Evolutionary conservation across 139 green algal genomes (phyloP).

Genomic region (Chlamydomonas urium): DNA sequence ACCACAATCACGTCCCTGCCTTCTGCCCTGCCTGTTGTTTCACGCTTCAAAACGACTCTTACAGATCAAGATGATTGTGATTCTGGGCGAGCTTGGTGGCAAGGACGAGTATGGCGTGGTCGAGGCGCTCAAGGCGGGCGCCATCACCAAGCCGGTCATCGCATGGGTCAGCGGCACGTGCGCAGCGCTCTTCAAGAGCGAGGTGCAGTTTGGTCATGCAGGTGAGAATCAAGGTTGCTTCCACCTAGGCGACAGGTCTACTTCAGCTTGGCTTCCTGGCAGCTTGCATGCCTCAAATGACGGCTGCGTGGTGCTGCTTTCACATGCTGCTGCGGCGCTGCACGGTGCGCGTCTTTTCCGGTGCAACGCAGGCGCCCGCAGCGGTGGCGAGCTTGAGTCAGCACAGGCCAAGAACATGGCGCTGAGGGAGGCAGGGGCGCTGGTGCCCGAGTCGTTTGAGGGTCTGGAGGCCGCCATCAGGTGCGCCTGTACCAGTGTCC

Average conservation of each 20-base stretch:
- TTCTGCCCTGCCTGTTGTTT: too few species aligned
- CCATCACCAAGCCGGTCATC: slow-evolving; percentile 89
- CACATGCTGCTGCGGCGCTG: too few species aligned
- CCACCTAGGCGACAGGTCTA: too few species aligned
- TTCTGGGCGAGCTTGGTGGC: slow-evolving; percentile 90
- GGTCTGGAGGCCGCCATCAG: slow-evolving; percentile 70
- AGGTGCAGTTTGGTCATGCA: slow-evolving; percentile 97
- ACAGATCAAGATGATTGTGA: slow-evolving; percentile 94
- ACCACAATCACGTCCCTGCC: too few species aligned
- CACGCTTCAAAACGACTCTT: too few species aligned
- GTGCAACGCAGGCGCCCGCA: slow-evolving; percentile 59
- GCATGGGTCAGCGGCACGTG: slow-evolving; percentile 87
- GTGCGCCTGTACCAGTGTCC: slow-evolving; percentile 6
- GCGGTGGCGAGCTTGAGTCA: slow-evolving; percentile 58
- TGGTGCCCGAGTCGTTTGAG: slow-evolving; percentile 89
- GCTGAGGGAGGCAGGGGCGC: slow-evolving; percentile 72
- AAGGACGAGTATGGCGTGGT: slow-evolving; percentile 90
- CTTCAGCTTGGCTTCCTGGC: too few species aligned
- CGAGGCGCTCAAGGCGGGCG: slow-evolving; percentile 62
- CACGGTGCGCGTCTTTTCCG: too few species aligned
- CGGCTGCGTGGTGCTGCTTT: too few species aligned
- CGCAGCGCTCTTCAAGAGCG: slow-evolving; percentile 88
- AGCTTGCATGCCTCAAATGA: too few species aligned
- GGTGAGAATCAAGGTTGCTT: too few species aligned
- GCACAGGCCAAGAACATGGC: slow-evolving; percentile 83